Evolutionary conservation across 345 rosid species (phyloP), one percentile per base, ranked within the genome.

Genomic region (Lepidium didymum): DNA sequence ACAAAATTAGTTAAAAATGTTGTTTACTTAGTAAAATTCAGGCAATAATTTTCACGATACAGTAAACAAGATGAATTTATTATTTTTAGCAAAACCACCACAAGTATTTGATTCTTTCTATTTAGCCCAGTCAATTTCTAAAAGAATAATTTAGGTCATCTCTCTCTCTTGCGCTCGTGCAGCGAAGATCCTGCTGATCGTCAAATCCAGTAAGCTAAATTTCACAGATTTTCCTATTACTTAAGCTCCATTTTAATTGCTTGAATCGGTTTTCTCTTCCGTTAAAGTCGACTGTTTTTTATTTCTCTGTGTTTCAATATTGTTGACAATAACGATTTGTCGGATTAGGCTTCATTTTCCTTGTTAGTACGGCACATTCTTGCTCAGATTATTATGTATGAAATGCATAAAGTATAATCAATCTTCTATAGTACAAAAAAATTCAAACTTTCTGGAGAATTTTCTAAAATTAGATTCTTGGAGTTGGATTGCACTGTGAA

Each of bases 181-280:
- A 57, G 56, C 29, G 54, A 64, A 57, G 66, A 64, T 65, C 71
- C 40, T 49, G 6, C 63, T 11, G 33, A 45, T 7, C 61, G 45
- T 59, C 68, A 43, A 77, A 57, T 59, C 81, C 52, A 78, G 81
- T 74, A 47, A 74, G 62, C 67, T 10, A 35, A 67, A 52, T 53
- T 52, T 60, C n/a, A 4, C 53, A 44, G 16, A 50, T 72, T 50
- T 49, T 8, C n/a, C 6, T 16, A 25, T 66, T 21, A 3, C 10
- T n/a, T 38, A 11, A 7, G 13, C 3, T 51, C 36, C 2, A 7
- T n/a, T 13, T 3, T 13, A 13, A 1, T 15, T 34, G 11, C 59
- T 54, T 15, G 25, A 54, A 33, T 54, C 25, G 58, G 0, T 9
- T 8, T 54, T 54, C 31, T 5, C 2, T 27, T 27, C 31, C 31